Evolutionary conservation across 257 asterid species (phyloP).

Genomic region (Parsonsia alboflavescens): DNA sequence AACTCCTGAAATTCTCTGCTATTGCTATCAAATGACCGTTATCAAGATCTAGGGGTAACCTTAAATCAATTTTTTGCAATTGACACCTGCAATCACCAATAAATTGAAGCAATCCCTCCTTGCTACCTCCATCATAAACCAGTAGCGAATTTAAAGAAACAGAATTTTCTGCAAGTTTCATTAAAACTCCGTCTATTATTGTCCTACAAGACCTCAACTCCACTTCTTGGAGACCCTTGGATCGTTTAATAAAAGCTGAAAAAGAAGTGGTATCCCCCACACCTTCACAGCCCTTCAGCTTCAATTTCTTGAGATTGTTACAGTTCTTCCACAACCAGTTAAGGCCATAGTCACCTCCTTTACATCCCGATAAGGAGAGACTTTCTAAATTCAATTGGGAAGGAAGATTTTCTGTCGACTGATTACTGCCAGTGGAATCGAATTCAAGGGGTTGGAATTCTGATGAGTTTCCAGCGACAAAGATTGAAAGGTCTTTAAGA

Average conservation of each 20-base stretch:
- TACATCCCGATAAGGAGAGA: constrained; percentile 45
- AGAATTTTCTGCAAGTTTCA: constrained; percentile 39
- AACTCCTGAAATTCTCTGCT: constrained; percentile 45
- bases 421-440: background rate
- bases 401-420: constrained; percentile 12
- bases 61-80: constrained; percentile 48
- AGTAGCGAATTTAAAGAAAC: constrained; percentile 42
- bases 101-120: constrained; percentile 60
- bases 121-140: constrained; percentile 71
- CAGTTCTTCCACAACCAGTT: constrained; percentile 58
- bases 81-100: constrained; percentile 35
- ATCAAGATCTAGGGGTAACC: constrained; percentile 77
- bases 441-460: background rate
- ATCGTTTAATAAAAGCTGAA: constrained; percentile 32
- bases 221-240: constrained; percentile 39
- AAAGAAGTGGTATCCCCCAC: constrained; percentile 55
- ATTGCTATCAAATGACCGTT: constrained; percentile 56
- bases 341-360: constrained; percentile 45
- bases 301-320: constrained; percentile 44
- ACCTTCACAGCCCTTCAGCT: constrained; percentile 57
- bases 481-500: constrained; percentile 46
- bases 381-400: constrained; percentile 44
- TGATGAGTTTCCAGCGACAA: constrained; percentile 21
- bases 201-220: constrained; percentile 61
- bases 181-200: constrained; percentile 44